phyloP scores from a whole-genome alignment of 1,139 yeast genomes.

The Candida labiduridarum region DNA sequence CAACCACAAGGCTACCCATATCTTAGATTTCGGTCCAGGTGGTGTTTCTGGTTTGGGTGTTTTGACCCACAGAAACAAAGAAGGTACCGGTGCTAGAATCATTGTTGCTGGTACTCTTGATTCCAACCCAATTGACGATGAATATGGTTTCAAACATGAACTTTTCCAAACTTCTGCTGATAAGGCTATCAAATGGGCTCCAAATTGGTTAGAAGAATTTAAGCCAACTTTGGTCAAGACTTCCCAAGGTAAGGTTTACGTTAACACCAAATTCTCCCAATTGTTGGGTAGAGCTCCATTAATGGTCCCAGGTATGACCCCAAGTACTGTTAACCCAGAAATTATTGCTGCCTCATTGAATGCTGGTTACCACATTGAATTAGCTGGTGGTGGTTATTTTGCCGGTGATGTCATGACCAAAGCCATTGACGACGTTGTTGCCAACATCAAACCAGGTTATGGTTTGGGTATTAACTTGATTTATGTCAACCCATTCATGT shows the following conservation, averaged over 20 bases:
- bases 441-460: constrained; percentile 73
- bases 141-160: constrained; percentile 95
- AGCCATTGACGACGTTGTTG: constrained; percentile 74
- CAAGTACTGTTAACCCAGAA: constrained; percentile 92
- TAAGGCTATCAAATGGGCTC: constrained; percentile 73
- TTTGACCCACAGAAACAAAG: constrained; percentile 94
- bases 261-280: constrained; percentile 92
- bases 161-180: constrained; percentile 68
- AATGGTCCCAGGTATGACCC: constrained; percentile 99
- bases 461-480: constrained; percentile 91
- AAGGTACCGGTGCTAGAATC: constrained; percentile 96
- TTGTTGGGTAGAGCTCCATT: constrained; percentile 93
- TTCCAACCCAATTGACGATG: constrained; percentile 61
- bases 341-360: constrained; percentile 91
- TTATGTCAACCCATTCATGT: constrained; percentile 95
- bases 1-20: constrained; percentile 68
- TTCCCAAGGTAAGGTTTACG: constrained; percentile 70
- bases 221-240: constrained; percentile 85
- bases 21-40: constrained; percentile 98
- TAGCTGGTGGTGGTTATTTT: constrained; percentile 99
- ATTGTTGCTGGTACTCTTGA: constrained; percentile 93
- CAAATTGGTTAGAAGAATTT: constrained; percentile 88
- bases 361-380: constrained; percentile 96
- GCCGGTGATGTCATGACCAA: constrained; percentile 65
- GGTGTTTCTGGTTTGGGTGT: constrained; percentile 97